phyloP scores from a whole-genome alignment of 179 eudicot genomes.

The Vitellaria paradoxa region DNA sequence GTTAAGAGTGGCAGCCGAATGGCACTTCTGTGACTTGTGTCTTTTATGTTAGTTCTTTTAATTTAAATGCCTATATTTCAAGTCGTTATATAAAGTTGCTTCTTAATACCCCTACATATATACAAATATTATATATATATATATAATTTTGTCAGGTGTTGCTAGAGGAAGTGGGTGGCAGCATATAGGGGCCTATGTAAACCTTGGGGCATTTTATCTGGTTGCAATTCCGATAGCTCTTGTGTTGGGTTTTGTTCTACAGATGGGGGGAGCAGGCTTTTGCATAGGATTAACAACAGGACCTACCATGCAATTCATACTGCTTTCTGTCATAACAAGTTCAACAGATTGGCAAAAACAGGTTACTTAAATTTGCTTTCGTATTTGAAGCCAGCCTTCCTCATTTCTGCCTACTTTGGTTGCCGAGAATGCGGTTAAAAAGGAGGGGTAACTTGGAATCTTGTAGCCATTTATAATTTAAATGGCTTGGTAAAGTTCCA shows the following conservation, averaged over 20 bases:
- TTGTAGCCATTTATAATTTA: not conserved
- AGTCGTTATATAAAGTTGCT: not conserved
- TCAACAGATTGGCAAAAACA: slow-evolving; percentile 8
- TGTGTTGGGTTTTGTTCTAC: slow-evolving; percentile 18
- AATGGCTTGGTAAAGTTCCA: not conserved
- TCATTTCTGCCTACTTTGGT: not conserved
- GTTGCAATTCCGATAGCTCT: slow-evolving; percentile 25
- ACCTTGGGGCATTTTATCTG: slow-evolving; percentile 24
- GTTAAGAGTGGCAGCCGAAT: not conserved
- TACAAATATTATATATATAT: no score
- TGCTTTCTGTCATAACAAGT: not conserved
- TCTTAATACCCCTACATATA: not conserved
- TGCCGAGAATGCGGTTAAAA: not conserved
- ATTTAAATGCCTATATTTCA: not conserved
- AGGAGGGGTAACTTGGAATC: not conserved
- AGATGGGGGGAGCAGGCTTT: slow-evolving; percentile 16
- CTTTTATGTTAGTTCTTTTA: not conserved
- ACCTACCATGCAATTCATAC: not conserved
- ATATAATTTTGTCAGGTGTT: slow-evolving; percentile 9
- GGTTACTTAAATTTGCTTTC: slow-evolving; percentile 12
- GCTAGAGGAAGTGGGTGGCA: slow-evolving; percentile 36
- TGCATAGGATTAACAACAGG: slow-evolving; percentile 13
- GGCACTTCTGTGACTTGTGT: not conserved
- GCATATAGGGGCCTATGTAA: slow-evolving; percentile 25
- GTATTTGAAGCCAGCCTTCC: not conserved